Conservation (phyloP, 2,329 filamentous ascomycete species). For the Pyrenophora seminiperda region DNA sequence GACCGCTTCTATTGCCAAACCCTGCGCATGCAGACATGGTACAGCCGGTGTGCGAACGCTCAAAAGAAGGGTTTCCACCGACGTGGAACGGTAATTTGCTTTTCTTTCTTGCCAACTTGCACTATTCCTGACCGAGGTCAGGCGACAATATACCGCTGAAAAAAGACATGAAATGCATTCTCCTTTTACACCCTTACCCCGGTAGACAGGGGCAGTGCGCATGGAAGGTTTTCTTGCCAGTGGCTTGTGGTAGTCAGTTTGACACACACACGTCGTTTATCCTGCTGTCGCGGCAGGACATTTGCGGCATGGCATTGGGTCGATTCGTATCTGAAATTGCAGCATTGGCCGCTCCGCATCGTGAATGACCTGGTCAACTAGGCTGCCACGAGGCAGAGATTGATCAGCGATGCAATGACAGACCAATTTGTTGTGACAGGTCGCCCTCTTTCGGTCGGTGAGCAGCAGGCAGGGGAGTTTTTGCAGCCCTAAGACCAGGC, state of each 20-base stretch:
- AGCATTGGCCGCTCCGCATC: constrained; percentile 5
- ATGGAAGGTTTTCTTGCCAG: constrained; percentile 8
- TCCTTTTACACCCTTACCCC: constrained; percentile 18
- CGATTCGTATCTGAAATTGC: constrained; percentile 17
- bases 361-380: constrained; percentile 20
- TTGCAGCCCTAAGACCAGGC: constrained; percentile 18
- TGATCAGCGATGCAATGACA: constrained; percentile 17
- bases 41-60: constrained; percentile 31
- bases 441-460: constrained; percentile 13
- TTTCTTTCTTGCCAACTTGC: constrained; percentile 5
- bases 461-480: constrained; percentile 17
- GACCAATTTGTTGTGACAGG: constrained; percentile 5
- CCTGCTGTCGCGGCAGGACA: constrained; percentile 14
- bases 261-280: constrained; percentile 13
- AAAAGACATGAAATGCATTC: constrained; percentile 12
- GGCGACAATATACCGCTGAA: constrained; percentile 14
- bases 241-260: constrained; percentile 12
- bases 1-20: constrained; percentile 30
- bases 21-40: constrained; percentile 26
- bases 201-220: constrained; percentile 10
- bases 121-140: constrained; percentile 14
- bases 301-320: constrained; percentile 14
- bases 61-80: constrained; percentile 23
- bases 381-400: constrained; percentile 19
- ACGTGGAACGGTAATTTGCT: constrained; percentile 14